A percentile compares a stretch with the other conserved stretches of the same genome.
phyloP scores from a whole-genome alignment of 2,329 filamentous ascomycete genomes.

The Diatrype stigma region DNA sequence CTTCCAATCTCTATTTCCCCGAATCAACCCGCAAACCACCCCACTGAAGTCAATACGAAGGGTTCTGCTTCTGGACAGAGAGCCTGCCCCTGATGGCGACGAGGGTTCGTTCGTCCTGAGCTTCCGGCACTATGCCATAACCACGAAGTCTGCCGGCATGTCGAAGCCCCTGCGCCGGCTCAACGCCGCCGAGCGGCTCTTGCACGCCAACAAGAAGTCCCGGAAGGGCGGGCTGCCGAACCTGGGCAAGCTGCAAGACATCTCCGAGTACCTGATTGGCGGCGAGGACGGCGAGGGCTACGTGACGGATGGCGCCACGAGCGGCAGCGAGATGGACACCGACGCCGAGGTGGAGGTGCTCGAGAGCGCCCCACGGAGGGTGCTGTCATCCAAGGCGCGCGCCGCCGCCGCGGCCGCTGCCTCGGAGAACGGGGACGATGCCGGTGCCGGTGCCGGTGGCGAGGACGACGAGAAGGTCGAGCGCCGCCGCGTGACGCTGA shows the following conservation, averaged over 20 bases:
- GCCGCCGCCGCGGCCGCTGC: slow-evolving; percentile 36
- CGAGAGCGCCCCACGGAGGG: slow-evolving; percentile 59
- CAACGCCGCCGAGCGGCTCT: slow-evolving; percentile 78
- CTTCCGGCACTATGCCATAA: slow-evolving; percentile 92
- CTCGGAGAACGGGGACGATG: slow-evolving; percentile 40
- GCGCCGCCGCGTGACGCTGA: slow-evolving; percentile 82
- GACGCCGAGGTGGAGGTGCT: slow-evolving; percentile 91
- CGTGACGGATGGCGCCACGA: slow-evolving; percentile 70
- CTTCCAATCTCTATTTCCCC: slow-evolving; percentile 93
- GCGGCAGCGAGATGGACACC: slow-evolving; percentile 87
- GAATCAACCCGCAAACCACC: slow-evolving; percentile 87
- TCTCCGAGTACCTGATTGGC: slow-evolving; percentile 90
- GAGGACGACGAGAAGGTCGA: slow-evolving; percentile 58
- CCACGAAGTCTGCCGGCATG: slow-evolving; percentile 78
- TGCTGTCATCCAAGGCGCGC: slow-evolving; percentile 50
- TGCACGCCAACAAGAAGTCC: slow-evolving; percentile 54
- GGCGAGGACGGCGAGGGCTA: slow-evolving; percentile 75
- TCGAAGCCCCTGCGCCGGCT: slow-evolving; percentile 80
- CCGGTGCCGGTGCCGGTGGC: slow-evolving; percentile 37
- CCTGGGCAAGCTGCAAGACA: slow-evolving; percentile 84
- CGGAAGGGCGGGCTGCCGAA: slow-evolving; percentile 77
- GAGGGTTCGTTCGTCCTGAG: slow-evolving; percentile 76
- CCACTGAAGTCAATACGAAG: slow-evolving; percentile 89
- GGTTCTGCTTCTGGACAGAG: slow-evolving; percentile 85
- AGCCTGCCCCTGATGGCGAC: slow-evolving; percentile 49